Base-by-base conservation (phyloP, 2,329 filamentous ascomycete species). In the Trichoderma hamatum region DNA sequence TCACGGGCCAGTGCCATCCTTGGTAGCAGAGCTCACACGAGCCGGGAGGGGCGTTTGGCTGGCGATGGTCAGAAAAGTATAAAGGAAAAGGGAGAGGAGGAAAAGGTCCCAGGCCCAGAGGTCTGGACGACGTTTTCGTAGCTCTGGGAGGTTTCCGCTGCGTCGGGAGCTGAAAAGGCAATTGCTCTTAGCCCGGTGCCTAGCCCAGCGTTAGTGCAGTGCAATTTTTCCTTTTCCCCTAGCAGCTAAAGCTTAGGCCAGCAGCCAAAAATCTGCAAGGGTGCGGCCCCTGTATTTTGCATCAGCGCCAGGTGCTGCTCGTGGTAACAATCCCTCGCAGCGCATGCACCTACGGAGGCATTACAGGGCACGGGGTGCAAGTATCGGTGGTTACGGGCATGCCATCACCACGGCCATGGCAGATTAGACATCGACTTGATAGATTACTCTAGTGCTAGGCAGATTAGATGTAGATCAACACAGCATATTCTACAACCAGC, bases 161-260 rank as follows among this genome's bases (percentile, higher is more conserved):
- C 51, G 49, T 67, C 64, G 64, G 64, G 64, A 59, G 64, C 64
- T 55, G 64, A 67, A 67, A 66, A 67, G 64, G 54, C 64, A 67
- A 67, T 67, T 67, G 64, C 63, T 67, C 46, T 43, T 58, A 67
- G 63, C 63, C 21, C 24, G 39, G 49, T 43, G 52, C 63, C 43
- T 58, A 66, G 63, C 63, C n/a, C 9, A 36, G 63, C 36, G n/a
- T 54, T 55, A 54, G 36, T 39, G 63, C 52, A 49, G 43, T 32
- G 63, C 63, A 58, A 56, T 58, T 58, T 49, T 66, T 58, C 64
- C 54, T 67, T 59, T 67, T 59, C 54, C 64, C 63, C 63, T 66
- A 66, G 63, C 62, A 66, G 63, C 63, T 24, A 30, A 30, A 30
- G 63, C 52, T 39, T 19, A 46, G 63, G 63, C 52, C 63, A 58